Evolutionary conservation across 1,284 basidiomycete genomes (phyloP), one percentile per base, ranked within the genome.

Genomic region (Mycosarcoma maydis): DNA sequence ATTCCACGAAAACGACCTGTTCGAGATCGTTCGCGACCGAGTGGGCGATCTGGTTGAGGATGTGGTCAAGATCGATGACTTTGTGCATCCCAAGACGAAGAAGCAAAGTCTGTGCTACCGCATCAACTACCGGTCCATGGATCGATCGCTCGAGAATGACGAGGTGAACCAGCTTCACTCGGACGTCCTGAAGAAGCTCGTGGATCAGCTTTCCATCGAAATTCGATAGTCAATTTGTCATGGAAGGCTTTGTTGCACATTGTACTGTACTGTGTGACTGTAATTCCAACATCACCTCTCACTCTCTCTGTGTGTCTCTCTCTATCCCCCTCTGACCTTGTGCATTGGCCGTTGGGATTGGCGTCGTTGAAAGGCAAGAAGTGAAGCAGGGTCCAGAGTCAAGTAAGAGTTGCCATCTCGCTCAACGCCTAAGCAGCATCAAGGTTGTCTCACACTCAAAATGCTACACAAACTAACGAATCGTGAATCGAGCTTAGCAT

Each of bases 111-210:
- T 90, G 67, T 94, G 94, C 82, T 98, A 93, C 83, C 87, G 95
- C 43, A 88, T 98, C 68, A 93, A 92, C 77, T 99, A 98, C 82
- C 86, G 94, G 50, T 96, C 93, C 30, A 97, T 98, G 94, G 95
- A 98, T 82, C 88, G 90, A 77, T 94, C 91, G 14, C 83, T 98
- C 57, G 90, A 91, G 26, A 95, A 94, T 75, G 91, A 92, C 22
- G 93, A 97, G 82, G 89, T 92, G 36, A 96, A 96, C 80, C 84
- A 83, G 17, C 83, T 95, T 33, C 92, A 97, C 62, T 76, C 80
- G 11, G 59, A 82, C 40, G 84, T 87, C 3, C 70, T 83, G 17
- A 48, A 79, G n/a, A 74, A 82, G 24, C 77, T 86, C 0, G 79
- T 82, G 7, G 62, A 77, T 16, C 82, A 84, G 65, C 83, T 87